Evolutionary conservation across 768 basidiomycete species (phyloP).

Genomic region (Holtermanniella nyarrowii): DNA sequence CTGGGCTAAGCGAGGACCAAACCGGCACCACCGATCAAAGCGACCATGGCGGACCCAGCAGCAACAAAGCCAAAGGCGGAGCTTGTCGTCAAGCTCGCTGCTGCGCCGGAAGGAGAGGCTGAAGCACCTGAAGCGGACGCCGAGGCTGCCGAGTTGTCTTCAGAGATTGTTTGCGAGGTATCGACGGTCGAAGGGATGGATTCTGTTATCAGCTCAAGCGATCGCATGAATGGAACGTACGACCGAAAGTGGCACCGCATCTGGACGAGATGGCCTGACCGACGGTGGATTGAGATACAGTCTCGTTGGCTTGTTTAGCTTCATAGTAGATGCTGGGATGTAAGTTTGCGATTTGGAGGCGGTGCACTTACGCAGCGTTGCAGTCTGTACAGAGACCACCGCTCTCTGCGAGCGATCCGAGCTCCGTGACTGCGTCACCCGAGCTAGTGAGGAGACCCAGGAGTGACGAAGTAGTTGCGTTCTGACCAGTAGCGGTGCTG

Average conservation of each 20-base stretch:
- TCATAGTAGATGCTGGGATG: conserved; percentile 32
- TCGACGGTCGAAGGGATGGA: conserved; percentile 5
- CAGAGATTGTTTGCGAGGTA: neutral
- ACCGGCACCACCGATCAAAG: too few relatives aligned
- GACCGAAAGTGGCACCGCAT: conserved; percentile 28
- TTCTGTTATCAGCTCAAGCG: neutral
- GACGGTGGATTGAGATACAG: conserved; percentile 16
- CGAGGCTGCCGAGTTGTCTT: conserved; percentile 4
- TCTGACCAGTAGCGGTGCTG: conserved; percentile 28
- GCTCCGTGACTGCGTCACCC: conserved; percentile 5
- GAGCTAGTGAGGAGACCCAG: conserved; percentile 22
- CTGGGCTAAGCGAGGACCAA: too few relatives aligned
- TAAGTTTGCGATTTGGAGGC: conserved; percentile 1
- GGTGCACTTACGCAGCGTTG: conserved; percentile 25
- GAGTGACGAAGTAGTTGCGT: conserved; percentile 24
- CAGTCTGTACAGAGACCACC: conserved; percentile 39
- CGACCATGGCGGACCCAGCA: too few relatives aligned
- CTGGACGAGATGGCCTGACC: conserved; percentile 21
- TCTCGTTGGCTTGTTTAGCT: conserved; percentile 21
- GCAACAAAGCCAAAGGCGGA: too few relatives aligned
- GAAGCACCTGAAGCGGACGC: conserved; percentile 7
- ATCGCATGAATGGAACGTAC: conserved; percentile 14
- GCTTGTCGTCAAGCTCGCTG: conserved; percentile 4
- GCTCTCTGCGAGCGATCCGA: conserved; percentile 13
- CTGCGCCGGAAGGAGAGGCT: conserved; percentile 3